phyloP scores from a whole-genome alignment of 2,329 filamentous ascomycete species.

The Nigrospora osmanthi region DNA sequence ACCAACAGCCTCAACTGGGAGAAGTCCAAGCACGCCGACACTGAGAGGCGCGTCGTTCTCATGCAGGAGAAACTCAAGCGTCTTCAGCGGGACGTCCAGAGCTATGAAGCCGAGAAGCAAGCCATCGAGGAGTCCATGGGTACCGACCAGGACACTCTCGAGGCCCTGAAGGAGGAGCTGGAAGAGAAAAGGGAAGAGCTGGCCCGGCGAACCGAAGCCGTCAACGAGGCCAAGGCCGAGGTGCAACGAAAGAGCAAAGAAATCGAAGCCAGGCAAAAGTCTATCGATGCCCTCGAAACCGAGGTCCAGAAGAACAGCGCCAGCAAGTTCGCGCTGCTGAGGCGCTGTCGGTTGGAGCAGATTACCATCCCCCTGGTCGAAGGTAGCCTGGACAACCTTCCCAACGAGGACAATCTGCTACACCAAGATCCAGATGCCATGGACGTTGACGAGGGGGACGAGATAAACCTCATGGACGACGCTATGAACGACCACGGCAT shows the following conservation, averaged over 20 bases:
- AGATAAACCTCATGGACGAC: constrained; percentile 51
- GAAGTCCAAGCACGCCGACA: constrained; percentile 42
- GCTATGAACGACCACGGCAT: constrained; percentile 86
- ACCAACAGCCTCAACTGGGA: constrained; percentile 55
- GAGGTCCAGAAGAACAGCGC: constrained; percentile 81
- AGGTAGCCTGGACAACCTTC: constrained; percentile 76
- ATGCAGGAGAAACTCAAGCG: constrained; percentile 60
- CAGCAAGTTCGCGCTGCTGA: constrained; percentile 74
- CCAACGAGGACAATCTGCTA: constrained; percentile 75
- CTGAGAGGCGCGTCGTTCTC: constrained; percentile 59
- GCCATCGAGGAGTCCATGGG: constrained; percentile 67
- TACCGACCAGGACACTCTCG: constrained; percentile 67
- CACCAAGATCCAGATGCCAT: constrained; percentile 79
- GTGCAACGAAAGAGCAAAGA: constrained; percentile 78
- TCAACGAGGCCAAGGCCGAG: constrained; percentile 71
- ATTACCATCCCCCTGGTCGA: constrained; percentile 73
- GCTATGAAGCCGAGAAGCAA: constrained; percentile 65
- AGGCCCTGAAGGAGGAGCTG: constrained; percentile 64
- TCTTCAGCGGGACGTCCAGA: constrained; percentile 60
- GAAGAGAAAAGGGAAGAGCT: constrained; percentile 62
- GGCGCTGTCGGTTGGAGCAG: constrained; percentile 89
- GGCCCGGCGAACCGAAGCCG: constrained; percentile 62
- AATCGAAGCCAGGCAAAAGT: constrained; percentile 66
- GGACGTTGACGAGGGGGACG: constrained; percentile 76
- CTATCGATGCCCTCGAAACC: constrained; percentile 72